Base-by-base conservation (phyloP, 169 alveolate species). In the Plasmodium chabaudi region DNA sequence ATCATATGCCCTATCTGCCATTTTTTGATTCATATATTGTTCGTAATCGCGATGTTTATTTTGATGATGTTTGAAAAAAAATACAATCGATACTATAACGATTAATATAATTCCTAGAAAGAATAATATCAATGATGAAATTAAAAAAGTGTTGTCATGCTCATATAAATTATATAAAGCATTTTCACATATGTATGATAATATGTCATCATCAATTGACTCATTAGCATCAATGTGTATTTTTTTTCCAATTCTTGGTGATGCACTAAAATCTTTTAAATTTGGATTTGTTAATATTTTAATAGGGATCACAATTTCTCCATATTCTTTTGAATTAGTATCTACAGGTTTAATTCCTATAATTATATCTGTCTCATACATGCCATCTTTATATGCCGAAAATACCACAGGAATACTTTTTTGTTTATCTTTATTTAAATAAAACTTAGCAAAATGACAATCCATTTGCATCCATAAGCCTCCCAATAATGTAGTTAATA, bases 401-500 rank as follows among this genome's bases (percentile, higher is more conserved):
- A 86, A 86, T 27, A 70, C 86, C 13, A 86, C 47, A 57, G 91
- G 91, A 19, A 86, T 60, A 49, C 60, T 86, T 60, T 86, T 86
- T 86, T 86, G 46, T 44, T 86, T 39, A 0, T 61, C 70, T 25
- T 61, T 21, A 15, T 65, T 75, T 21, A 86, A 70, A 27, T 51
- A 15, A 72, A 86, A 68, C 23, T 86, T 57, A 9, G 56, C 75
- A 86, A 63, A 59, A 60, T 86, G 67, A 10, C 91, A 86, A 56
- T 86, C 87, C 65, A 86, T 86, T 15, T 86, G 91, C 87, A 86
- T 86, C 91, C 91, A 86, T 53, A 86, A 42, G 1, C 91, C 91
- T 42, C 91, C 91, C 53, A 86, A 34, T 63, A 86, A 68, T 19
- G 91, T 86, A 6, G 91, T 86, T 27, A 86, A 63, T 9, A 86